phyloP scores from a whole-genome alignment of 345 rosid species.

The Populus tremula region DNA sequence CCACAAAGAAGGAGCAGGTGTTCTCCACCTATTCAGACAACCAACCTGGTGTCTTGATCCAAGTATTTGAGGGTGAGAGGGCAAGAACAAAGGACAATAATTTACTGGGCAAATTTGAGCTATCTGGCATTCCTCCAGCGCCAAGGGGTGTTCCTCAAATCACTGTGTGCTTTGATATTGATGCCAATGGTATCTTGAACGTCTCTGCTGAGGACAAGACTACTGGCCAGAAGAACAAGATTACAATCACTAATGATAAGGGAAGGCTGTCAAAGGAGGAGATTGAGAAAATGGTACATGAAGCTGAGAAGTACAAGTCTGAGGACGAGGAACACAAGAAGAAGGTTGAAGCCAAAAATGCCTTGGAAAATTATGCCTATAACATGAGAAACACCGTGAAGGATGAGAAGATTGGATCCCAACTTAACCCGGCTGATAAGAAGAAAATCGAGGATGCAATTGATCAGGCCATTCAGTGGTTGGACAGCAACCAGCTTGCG shows the following conservation, averaged over 20 bases:
- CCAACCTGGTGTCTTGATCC: constrained; percentile 22
- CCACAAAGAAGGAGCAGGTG: constrained; percentile 22
- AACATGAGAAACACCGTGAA: constrained; percentile 25
- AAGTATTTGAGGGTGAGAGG: constrained; percentile 26
- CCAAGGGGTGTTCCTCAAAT: constrained; percentile 25
- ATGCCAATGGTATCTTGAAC: constrained; percentile 23
- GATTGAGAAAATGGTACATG: constrained; percentile 27
- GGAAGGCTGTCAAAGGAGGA: constrained; percentile 28
- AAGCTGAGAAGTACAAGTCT: constrained; percentile 29
- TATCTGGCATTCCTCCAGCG: constrained; percentile 22
- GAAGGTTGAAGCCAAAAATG: constrained; percentile 22
- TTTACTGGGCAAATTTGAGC: constrained; percentile 18
- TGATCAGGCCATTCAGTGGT: constrained; percentile 19
- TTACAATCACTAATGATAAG: constrained; percentile 25
- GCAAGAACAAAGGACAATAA: constrained; percentile 21
- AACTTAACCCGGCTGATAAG: constrained; percentile 13
- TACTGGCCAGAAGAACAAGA: constrained; percentile 28
- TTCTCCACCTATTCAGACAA: constrained; percentile 22
- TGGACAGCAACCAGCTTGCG: constrained; percentile 24
- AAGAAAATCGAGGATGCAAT: constrained; percentile 24
- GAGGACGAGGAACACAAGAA: constrained; percentile 24
- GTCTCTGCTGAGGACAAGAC: constrained; percentile 26
- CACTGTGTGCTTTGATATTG: constrained; percentile 18
- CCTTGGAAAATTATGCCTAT: constrained; percentile 22
- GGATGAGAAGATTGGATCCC: constrained; percentile 22